phyloP scores from a whole-genome alignment of 2,329 filamentous ascomycete genomes.

The Pseudogymnoascus sp. region DNA sequence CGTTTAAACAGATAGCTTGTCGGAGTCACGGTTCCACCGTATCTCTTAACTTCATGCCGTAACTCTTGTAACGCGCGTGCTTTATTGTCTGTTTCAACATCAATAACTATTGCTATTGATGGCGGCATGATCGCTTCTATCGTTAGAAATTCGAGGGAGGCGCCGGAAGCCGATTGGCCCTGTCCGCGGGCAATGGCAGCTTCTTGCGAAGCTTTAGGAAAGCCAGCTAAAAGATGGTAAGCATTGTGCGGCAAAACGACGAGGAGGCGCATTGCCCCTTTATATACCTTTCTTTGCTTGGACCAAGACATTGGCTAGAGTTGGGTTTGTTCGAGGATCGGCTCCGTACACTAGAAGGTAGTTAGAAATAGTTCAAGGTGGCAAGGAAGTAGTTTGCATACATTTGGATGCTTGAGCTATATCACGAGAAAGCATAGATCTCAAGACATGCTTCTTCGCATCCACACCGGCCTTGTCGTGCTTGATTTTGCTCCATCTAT shows the following conservation, averaged over 20 bases:
- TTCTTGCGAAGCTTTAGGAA: constrained; percentile 81
- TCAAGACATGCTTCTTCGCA: constrained; percentile 66
- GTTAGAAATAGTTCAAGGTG: constrained; percentile 17
- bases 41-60: constrained; percentile 62
- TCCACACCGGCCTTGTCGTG: constrained; percentile 91
- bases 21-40: constrained; percentile 63
- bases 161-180: constrained; percentile 69
- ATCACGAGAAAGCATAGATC: constrained; percentile 62
- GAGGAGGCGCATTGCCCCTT: constrained; percentile 24
- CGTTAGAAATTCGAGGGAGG: constrained; percentile 67
- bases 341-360: constrained; percentile 60
- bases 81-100: constrained; percentile 80
- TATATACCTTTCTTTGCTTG: constrained; percentile 68
- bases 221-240: constrained; percentile 49
- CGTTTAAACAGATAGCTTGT: constrained; percentile 81
- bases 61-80: constrained; percentile 68
- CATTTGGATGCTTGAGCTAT: constrained; percentile 71
- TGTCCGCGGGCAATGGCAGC: constrained; percentile 82
- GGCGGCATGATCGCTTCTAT: constrained; percentile 77
- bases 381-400: constrained; percentile 34
- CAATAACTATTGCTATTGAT: constrained; percentile 71
- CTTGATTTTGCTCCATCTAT: constrained; percentile 92
- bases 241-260: constrained; percentile 15
- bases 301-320: constrained; percentile 65
- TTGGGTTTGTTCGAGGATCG: constrained; percentile 67